Base-by-base conservation (phyloP, 306 rosid species). In the Phaseolus lunatus region DNA sequence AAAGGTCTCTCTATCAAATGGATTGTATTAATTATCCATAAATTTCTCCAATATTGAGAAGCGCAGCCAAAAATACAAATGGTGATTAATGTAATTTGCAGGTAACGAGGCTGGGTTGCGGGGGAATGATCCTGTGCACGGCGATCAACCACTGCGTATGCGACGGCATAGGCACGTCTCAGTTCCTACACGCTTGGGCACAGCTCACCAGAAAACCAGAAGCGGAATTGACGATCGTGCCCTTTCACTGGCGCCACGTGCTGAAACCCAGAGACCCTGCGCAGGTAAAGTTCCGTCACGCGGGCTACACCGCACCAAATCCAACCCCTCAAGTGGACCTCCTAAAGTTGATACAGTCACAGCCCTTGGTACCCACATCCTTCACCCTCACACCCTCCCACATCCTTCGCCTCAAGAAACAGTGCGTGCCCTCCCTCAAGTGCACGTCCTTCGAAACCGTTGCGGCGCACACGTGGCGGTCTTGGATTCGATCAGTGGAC, bases 401-500 rank as follows among this genome's bases (percentile, higher is more conserved):
- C 1, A 63, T 86, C 49, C 88, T 89, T 29, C 81, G 35, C 65
- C 89, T 93, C 31, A 90, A 93, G 72, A 67, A 85, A 15, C 91
- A 84, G 31, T 90, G 92, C 76, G 73, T 53, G 0, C 97, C 97
- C 1, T 86, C 90, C 1, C 85, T 89, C 1, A 90, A 87, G 52
- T 90, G 96, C 86, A 92, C 96, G 10, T 18, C 90, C 37, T 93
- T 93, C 52, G 97, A 93, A 67, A 88, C 86, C 31, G 63, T 90
- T 0, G 96, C 97, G 0, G 65, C 92, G 0, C 97, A 93, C 88
- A 93, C 94, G 50, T 93, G 97, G 97, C 93, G 96, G 23, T 89
- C 88, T 5, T 93, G 97, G 96, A 78, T 90, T 65, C 66, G 83
- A 9, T 85, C 96, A 2, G 81, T 90, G 7, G 72, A 79, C 78